A percentile compares a stretch with the other conserved stretches of the same genome.
phyloP scores from a whole-genome alignment of 176 grass and related monocot genomes.

The Phragmites australis region DNA sequence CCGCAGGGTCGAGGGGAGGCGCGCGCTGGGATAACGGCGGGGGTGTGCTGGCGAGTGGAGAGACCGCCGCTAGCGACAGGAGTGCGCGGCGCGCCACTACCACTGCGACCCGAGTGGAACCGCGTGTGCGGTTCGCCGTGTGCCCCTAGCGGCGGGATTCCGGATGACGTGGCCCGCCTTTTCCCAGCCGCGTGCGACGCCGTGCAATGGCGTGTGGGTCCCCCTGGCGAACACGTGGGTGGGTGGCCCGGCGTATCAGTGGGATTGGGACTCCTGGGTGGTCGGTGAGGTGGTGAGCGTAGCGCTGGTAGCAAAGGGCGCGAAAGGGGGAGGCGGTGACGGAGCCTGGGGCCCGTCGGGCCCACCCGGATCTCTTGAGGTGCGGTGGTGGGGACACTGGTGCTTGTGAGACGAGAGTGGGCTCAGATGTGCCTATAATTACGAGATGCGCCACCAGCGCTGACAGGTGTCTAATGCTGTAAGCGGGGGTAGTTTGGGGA shows the following conservation, averaged over 20 bases:
- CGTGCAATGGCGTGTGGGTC: not conserved
- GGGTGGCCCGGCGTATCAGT: not conserved
- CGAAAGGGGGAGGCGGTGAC: not conserved
- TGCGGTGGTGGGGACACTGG: not conserved
- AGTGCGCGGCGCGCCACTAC: not conserved
- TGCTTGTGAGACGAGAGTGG: accelerated
- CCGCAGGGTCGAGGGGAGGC: not conserved
- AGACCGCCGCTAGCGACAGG: not conserved
- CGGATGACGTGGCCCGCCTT: not conserved
- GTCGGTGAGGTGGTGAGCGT: not conserved
- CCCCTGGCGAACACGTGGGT: not conserved
- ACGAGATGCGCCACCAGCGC: not conserved
- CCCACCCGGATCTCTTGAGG: slow-evolving; percentile 21
- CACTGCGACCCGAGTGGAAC: not conserved
- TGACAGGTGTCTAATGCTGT: accelerated
- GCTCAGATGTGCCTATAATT: not conserved
- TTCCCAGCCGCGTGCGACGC: slow-evolving; percentile 30
- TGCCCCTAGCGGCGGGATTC: not conserved
- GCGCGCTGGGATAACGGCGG: not conserved
- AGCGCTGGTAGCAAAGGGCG: not conserved
- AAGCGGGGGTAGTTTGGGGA: not conserved
- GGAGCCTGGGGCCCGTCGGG: not conserved
- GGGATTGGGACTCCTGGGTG: accelerated
- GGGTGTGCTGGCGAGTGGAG: not conserved
- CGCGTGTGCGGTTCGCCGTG: slow-evolving; percentile 1